Evolutionary conservation across 768 basidiomycete genomes (phyloP), one percentile per base, ranked within the genome.

Genomic region (Mycena kentingensis): DNA sequence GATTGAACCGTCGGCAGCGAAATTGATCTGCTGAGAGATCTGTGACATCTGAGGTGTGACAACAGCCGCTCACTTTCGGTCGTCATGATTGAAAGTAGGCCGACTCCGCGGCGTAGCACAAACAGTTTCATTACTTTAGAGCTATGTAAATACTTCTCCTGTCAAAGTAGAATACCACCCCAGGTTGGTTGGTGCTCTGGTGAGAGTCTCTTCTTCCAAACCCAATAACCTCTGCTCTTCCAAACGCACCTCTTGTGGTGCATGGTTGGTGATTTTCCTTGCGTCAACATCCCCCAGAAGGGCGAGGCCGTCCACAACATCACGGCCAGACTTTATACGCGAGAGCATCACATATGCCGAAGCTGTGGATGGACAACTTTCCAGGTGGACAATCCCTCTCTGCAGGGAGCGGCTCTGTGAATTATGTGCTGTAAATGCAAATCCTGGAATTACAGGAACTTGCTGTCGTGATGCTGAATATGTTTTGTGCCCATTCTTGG

Each of bases 271-370:
- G 6, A 42, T 42, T 42, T 42, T 42, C 11, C 19, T 42, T 10
- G 5, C 13, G 11, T 11, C 12, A 24, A 42, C 41, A 42, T 42
- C 41, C 12, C 41, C 41, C 7, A 42, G 13, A 25, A 42, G 22
- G 7, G 41, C 41, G 5, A 42, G n/a, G 18, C 41, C 41, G 7
- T 25, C 19, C 11, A 52, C 42, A 4, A 32, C 47, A n/a, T 54
- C 26, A 19, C 34, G 19, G 2, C 44, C 44, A n/a, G 53, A 58
- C 26, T 49, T 54, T 31, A 55, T 53, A 26, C 57, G 50, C 19
- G 53, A 59, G 12, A 60, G 13, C 54, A 57, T 57, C 13, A 61
- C 57, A 56, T 61, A 61, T 2, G 54, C 42, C 12, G 49, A 32
- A 7, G 52, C 46, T 8, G 47, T 55, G 2, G 53, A 39, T 15